These are phyloP conservation scores for Gymnopus androsaceus DNA, from an alignment of 1,284 basidiomycete genomes.

Conservation along the genomic window DNA sequence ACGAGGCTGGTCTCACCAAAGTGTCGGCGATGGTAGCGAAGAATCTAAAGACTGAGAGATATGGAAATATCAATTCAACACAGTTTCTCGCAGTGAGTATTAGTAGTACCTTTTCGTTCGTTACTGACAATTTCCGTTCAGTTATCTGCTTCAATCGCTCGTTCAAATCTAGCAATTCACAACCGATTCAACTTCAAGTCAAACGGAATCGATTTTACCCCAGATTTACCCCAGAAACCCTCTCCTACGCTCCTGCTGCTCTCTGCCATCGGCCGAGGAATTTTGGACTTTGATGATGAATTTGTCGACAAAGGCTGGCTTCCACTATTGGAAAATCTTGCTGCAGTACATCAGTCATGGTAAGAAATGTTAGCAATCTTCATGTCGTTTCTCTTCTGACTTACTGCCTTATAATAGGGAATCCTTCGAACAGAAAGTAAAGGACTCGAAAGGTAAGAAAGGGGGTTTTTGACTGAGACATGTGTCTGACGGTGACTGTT, in stretches of 20 bases:
- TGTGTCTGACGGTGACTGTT: neutral
- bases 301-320: too few relatives aligned
- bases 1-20: neutral
- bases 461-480: neutral
- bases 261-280: neutral
- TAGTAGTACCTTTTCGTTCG: neutral
- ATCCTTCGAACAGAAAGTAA: neutral
- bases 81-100: neutral
- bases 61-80: neutral
- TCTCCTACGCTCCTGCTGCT: neutral
- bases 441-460: neutral
- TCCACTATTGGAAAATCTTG: neutral
- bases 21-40: neutral
- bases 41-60: neutral
- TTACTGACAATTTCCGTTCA: neutral
- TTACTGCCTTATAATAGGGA: neutral
- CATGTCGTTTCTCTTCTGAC: neutral
- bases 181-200: neutral
- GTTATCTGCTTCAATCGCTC: neutral
- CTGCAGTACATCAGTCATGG: neutral
- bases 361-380: neutral
- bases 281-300: neutral
- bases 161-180: neutral
- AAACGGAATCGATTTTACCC: neutral
- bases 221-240: neutral